Conservation (phyloP, 164 flowering plant genomes). For the Sextonia rubra region DNA sequence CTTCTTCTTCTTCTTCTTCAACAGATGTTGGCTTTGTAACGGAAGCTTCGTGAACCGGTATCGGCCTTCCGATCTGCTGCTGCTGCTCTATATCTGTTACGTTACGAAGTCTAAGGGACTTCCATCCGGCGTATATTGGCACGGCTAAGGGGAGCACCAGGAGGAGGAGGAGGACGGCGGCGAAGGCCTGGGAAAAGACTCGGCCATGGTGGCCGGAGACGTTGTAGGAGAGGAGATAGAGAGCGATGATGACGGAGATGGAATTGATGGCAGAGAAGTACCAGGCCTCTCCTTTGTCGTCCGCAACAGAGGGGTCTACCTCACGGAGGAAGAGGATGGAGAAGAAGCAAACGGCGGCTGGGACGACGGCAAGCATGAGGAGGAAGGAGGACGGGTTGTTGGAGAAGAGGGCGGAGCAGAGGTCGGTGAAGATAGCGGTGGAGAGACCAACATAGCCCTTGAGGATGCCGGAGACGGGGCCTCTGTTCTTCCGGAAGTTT, state of each 20-base stretch:
- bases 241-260: conserved; percentile 33
- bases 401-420: conserved; percentile 62
- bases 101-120: neutral
- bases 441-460: conserved; percentile 81
- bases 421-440: conserved; percentile 87
- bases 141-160: conserved; percentile 38
- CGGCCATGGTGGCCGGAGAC: conserved; percentile 34
- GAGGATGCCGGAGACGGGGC: conserved; percentile 82
- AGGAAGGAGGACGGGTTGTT: conserved; percentile 54
- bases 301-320: conserved; percentile 1
- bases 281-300: conserved; percentile 13
- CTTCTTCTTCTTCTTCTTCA: neutral
- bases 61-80: conserved; percentile 33
- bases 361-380: conserved; percentile 60
- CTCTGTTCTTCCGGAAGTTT: conserved; percentile 73
- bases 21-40: neutral
- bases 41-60: conserved; percentile 20
- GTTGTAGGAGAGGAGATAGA: conserved; percentile 37
- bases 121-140: conserved; percentile 36
- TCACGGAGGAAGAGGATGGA: conserved; percentile 71
- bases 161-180: conserved; percentile 23
- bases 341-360: conserved; percentile 52
- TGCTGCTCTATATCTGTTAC: conserved; percentile 23
- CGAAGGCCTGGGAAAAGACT: conserved; percentile 22
- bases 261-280: conserved; percentile 34